Evolutionary conservation across 2,329 filamentous ascomycete genomes (phyloP).

Genomic region (Teratosphaeria viscida): DNA sequence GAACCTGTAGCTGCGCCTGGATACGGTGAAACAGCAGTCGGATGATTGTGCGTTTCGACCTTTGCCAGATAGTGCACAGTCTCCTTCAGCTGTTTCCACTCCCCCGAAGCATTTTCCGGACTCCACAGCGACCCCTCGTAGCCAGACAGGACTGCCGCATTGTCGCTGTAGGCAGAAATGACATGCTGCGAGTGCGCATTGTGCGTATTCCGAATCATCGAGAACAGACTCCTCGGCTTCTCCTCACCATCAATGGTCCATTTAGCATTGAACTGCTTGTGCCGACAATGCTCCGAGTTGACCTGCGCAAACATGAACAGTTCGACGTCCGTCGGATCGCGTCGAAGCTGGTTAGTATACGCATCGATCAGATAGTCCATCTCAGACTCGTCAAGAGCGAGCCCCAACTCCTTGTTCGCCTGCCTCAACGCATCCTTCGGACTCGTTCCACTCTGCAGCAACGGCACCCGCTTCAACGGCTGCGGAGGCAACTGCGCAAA

Average conservation of each 20-base stretch:
- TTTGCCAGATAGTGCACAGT: slow-evolving; percentile 80
- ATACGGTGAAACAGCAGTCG: slow-evolving; percentile 88
- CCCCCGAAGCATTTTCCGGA: slow-evolving; percentile 73
- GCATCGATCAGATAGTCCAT: slow-evolving; percentile 90
- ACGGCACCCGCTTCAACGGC: slow-evolving; percentile 63
- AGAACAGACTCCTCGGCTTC: slow-evolving; percentile 75
- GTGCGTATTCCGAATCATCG: slow-evolving; percentile 95
- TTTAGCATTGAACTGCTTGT: slow-evolving; percentile 91
- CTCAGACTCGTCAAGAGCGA: slow-evolving; percentile 78
- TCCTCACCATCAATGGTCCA: slow-evolving; percentile 86
- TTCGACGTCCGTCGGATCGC: slow-evolving; percentile 77
- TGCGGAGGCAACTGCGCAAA: slow-evolving; percentile 60
- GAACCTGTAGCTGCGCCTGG: slow-evolving; percentile 90
- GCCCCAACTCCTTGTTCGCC: slow-evolving; percentile 73
- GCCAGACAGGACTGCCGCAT: slow-evolving; percentile 82
- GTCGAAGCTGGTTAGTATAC: slow-evolving; percentile 55
- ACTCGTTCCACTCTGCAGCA: slow-evolving; percentile 39
- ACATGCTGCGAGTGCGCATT: slow-evolving; percentile 64
- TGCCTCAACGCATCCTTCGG: slow-evolving; percentile 65
- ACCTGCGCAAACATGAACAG: slow-evolving; percentile 99
- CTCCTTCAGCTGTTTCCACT: slow-evolving; percentile 82
- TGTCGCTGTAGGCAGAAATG: slow-evolving; percentile 95
- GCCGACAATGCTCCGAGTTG: slow-evolving; percentile 86
- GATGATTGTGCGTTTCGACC: slow-evolving; percentile 97
- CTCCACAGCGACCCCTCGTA: slow-evolving; percentile 70